phyloP scores from a whole-genome alignment of 257 asterid genomes.

The Cynanchum wilfordii region DNA sequence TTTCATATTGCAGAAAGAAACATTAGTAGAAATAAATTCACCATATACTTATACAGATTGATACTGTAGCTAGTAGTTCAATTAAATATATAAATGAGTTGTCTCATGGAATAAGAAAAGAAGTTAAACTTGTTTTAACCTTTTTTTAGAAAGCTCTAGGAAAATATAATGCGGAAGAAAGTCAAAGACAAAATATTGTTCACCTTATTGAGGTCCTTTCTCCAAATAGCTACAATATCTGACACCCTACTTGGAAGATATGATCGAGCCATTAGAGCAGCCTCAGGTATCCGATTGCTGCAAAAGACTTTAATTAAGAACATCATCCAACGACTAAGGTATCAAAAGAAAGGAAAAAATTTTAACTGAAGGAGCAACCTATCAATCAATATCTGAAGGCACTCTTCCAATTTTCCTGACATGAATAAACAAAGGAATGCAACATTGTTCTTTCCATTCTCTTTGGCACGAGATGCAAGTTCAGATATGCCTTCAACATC shows the following conservation, averaged over 20 bases:
- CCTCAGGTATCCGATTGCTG: constrained; percentile 99
- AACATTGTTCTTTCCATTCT: constrained; percentile 89
- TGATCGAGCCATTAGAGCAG: constrained; percentile 99
- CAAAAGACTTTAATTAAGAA: constrained; percentile 24
- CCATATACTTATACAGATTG: not conserved
- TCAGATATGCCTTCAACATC: constrained; percentile 72
- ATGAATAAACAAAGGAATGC: constrained; percentile 89
- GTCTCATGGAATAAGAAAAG: not conserved
- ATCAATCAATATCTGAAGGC: constrained; percentile 90
- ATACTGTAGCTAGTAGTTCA: not conserved
- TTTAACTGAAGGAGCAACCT: constrained; percentile 40
- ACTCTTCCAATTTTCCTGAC: constrained; percentile 91
- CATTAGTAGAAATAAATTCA: not conserved
- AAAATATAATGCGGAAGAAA: not conserved
- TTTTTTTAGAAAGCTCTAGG: not conserved
- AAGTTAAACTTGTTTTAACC: not conserved
- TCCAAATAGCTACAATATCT: constrained; percentile 89
- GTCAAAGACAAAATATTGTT: not conserved
- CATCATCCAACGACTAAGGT: not conserved
- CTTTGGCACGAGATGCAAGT: constrained; percentile 74
- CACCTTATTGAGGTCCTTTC: constrained; percentile 92
- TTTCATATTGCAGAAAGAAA: not conserved
- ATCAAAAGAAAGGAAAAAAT: not conserved
- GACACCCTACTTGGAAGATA: constrained; percentile 98
- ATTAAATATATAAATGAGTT: not conserved